These are phyloP conservation scores for Penicillium malachiteum DNA, from an alignment of 495 filamentous ascomycete species.

Conservation along the genomic window DNA sequence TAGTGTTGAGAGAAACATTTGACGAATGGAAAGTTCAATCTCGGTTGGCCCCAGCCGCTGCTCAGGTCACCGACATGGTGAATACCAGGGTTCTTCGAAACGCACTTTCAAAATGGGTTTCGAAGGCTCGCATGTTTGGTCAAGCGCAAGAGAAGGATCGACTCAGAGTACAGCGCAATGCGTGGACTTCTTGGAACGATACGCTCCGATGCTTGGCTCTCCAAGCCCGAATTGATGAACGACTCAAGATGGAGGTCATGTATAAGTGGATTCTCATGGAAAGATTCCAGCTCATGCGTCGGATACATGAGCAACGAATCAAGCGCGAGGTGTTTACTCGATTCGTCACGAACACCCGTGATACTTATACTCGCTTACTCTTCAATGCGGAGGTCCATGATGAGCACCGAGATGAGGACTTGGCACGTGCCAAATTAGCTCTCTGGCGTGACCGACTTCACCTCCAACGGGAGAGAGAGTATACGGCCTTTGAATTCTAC, in stretches of 20 bases:
- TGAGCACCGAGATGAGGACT: slow-evolving; percentile 30
- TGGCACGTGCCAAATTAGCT: slow-evolving; percentile 38
- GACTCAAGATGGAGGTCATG: slow-evolving; percentile 55
- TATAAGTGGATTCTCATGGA: slow-evolving; percentile 65
- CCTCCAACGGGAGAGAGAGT: slow-evolving; percentile 45
- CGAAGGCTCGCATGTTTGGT: slow-evolving; percentile 45
- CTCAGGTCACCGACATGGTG: slow-evolving; percentile 45
- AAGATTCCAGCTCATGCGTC: slow-evolving; percentile 50
- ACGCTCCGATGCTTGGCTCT: slow-evolving; percentile 56
- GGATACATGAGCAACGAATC: slow-evolving; percentile 52
- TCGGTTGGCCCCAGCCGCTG: slow-evolving; percentile 48
- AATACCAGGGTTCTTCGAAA: slow-evolving; percentile 49
- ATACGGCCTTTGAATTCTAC: slow-evolving; percentile 54
- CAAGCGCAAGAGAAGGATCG: slow-evolving; percentile 56
- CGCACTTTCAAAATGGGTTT: slow-evolving; percentile 52
- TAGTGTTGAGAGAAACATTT: slow-evolving; percentile 30
- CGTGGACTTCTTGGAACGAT: slow-evolving; percentile 68
- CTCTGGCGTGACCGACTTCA: slow-evolving; percentile 45
- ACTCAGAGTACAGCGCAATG: slow-evolving; percentile 53
- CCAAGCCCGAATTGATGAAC: slow-evolving; percentile 55
- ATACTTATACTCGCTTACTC: slow-evolving; percentile 38
- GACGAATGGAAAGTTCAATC: slow-evolving; percentile 42
- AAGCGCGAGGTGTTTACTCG: slow-evolving; percentile 43
- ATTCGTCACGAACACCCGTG: slow-evolving; percentile 41
- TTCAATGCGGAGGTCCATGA: slow-evolving; percentile 38